Evolutionary conservation across 2,329 filamentous ascomycete genomes (phyloP).

Genomic region (Botrytis galanthina): DNA sequence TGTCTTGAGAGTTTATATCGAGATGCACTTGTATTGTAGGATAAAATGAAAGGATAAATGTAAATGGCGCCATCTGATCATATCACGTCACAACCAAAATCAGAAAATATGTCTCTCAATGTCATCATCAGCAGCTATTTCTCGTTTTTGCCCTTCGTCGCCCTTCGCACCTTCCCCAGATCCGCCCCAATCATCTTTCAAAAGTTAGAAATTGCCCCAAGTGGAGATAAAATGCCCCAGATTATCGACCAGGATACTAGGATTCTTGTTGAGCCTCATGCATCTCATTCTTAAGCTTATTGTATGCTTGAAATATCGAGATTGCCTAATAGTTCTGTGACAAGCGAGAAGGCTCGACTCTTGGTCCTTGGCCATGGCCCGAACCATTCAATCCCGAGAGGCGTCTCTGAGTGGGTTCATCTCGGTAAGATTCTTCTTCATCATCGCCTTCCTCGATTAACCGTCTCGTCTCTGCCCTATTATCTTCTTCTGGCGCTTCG

Average conservation of each 20-base stretch:
- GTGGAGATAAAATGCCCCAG: conserved; percentile 14
- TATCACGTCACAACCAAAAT: conserved; percentile 1
- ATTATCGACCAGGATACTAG: not conserved
- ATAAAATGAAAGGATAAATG: conserved; percentile 6
- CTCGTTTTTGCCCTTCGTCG: not conserved
- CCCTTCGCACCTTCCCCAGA: not conserved
- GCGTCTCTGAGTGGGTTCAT: conserved; percentile 25
- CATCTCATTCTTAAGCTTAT: not conserved
- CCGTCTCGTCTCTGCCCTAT: conserved; percentile 28
- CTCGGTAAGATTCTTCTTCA: conserved; percentile 27
- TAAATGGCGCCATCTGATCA: conserved; percentile 6
- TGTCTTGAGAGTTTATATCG: not conserved
- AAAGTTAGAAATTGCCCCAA: not conserved
- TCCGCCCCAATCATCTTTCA: not conserved
- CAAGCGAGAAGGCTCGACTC: conserved; percentile 33
- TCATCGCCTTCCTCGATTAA: conserved; percentile 32
- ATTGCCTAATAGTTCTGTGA: conserved; percentile 10
- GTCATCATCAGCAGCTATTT: not conserved
- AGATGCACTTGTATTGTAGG: not conserved
- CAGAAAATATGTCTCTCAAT: not conserved
- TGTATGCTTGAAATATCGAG: not conserved
- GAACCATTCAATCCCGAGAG: conserved; percentile 4
- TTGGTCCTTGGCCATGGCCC: conserved; percentile 25
- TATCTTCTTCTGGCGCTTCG: conserved; percentile 25
- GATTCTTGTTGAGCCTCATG: conserved; percentile 12